Base-by-base conservation (phyloP, 441 rosid genomes). In the Populus hybrid region DNA sequence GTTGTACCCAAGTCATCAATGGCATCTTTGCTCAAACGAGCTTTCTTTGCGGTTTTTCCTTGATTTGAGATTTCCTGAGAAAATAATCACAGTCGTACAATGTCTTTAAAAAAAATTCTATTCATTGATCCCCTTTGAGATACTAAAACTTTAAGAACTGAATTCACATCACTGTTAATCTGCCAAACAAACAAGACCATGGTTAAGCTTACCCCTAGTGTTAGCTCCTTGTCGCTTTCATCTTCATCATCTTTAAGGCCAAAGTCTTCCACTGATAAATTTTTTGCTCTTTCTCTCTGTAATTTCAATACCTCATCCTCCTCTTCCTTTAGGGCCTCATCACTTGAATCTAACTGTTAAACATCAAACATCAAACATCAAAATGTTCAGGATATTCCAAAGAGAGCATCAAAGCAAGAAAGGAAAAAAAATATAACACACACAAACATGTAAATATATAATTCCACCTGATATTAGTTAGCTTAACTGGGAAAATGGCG, bases 211-310 rank as follows among this genome's bases (percentile, higher is more conserved):
- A 89, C 98, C 93, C 85, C 94, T 77, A 90, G 76, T 78, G 94
- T 88, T 71, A 88, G 89, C 75, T 90, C 98, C 70, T 84, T 77
- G 71, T 87, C 88, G 26, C 84, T 80, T 71, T 87, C 90, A 80
- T 88, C 87, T 69, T 85, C 88, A 82, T 65, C 76, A 75, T 89
- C 91, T 28, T 89, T 90, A 73, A 92, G 87, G 80, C 93, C 97
- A 81, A 88, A 89, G 82, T 96, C 99, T 83, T 88, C 95, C 77
- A 78, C 72, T 21, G 89, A 86, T 82, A 93, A 80, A 72, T 68
- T 71, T 66, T 75, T 75, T 46, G 88, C 82, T 78, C 85, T 90
- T 80, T 84, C 88, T 74, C 76, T 79, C 75, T 82, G 89, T 80
- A 90, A 67, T 80, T 88, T 78, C 72, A 77, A 8, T 59, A 82